These are phyloP conservation scores for Microsporum audouinii DNA, from an alignment of 2,329 filamentous ascomycete species.

Conservation along the genomic window DNA sequence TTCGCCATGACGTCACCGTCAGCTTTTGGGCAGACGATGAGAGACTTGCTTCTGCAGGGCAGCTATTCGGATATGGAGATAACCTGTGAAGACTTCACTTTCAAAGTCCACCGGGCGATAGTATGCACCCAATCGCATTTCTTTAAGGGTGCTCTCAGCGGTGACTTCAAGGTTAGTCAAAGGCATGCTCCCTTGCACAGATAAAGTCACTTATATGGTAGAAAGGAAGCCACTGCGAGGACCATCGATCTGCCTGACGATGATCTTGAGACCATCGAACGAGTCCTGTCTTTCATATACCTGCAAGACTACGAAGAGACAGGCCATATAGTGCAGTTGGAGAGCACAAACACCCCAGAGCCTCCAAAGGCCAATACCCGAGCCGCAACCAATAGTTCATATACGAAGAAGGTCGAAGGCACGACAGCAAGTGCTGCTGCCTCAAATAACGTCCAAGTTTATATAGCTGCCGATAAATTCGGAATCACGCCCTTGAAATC, in stretches of 20 bases:
- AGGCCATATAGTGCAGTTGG: background rate
- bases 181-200: background rate
- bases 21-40: background rate
- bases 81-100: background rate
- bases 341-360: background rate
- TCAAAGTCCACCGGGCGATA: background rate
- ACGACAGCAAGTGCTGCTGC: background rate
- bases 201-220: background rate
- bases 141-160: background rate
- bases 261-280: constrained; percentile 1
- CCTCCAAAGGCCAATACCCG: background rate
- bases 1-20: background rate
- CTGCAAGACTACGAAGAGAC: background rate
- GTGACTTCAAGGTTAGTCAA: background rate
- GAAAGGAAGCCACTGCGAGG: background rate
- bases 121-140: background rate
- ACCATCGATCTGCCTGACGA: background rate
- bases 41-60: background rate
- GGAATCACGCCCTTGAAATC: background rate
- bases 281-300: constrained; percentile 1
- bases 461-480: constrained; percentile 1
- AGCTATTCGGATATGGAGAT: constrained; percentile 1
- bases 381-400: background rate
- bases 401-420: background rate
- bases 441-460: background rate